A percentile compares a stretch with the other conserved stretches of the same genome.
phyloP scores from a whole-genome alignment of 1,284 basidiomycete genomes.

The Athelia sp. region DNA sequence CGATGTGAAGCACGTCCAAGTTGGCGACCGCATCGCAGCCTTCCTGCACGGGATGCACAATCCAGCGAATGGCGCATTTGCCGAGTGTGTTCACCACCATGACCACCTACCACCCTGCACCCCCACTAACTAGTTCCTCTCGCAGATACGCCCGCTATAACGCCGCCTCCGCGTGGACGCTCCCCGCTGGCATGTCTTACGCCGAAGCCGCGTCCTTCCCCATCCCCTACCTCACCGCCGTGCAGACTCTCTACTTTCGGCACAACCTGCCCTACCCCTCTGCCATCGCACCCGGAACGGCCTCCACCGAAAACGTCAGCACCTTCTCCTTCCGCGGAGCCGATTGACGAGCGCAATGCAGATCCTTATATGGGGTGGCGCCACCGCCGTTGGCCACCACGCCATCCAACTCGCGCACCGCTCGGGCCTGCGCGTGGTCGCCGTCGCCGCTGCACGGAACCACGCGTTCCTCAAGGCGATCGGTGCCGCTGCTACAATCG shows the following conservation, averaged over 20 bases:
- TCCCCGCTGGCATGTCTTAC: slow-evolving; percentile 6
- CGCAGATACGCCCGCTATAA: slow-evolving; percentile 8
- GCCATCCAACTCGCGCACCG: slow-evolving; percentile 33
- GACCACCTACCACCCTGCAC: not conserved
- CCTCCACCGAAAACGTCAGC: slow-evolving; percentile 2
- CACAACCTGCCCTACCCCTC: slow-evolving; percentile 10
- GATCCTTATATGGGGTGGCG: slow-evolving; percentile 33
- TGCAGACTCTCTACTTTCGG: slow-evolving; percentile 9
- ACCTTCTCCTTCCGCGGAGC: no score
- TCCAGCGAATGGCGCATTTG: not conserved
- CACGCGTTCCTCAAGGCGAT: slow-evolving; percentile 28
- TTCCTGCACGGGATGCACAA: not conserved
- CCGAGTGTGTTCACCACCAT: not conserved
- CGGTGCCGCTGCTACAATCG: slow-evolving; percentile 32
- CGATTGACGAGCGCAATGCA: no score
- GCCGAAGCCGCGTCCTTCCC: slow-evolving; percentile 6
- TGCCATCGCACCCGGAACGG: not conserved
- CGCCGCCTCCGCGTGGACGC: slow-evolving; percentile 3
- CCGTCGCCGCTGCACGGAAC: slow-evolving; percentile 30
- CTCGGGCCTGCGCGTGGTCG: slow-evolving; percentile 27
- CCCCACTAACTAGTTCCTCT: not conserved
- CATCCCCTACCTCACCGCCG: slow-evolving; percentile 9
- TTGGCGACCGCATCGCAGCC: slow-evolving; percentile 4
- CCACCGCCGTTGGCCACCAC: slow-evolving; percentile 34
- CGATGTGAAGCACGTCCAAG: slow-evolving; percentile 2